These are phyloP conservation scores for thale cress (Arabidopsis thaliana) DNA, from an alignment of 345 rosid genomes.

Conservation along the genomic window TAIR10.1 NC_003076.8:5777501-5778000, in stretches of 20 bases:
- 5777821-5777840: slow-evolving; percentile 15
- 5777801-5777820: slow-evolving; percentile 9
- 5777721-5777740: not conserved
- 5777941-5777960: too few relatives aligned
- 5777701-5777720: slow-evolving; percentile 39
- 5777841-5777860: slow-evolving; percentile 7
- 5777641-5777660: not conserved
- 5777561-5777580: not conserved
- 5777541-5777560: slow-evolving; percentile 8
- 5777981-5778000: too few relatives aligned
- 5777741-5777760: not conserved
- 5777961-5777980: too few relatives aligned
- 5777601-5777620: not conserved
- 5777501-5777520: too few relatives aligned
- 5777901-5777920: too few relatives aligned
- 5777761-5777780: not conserved
- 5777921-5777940: too few relatives aligned
- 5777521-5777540: slow-evolving; percentile 20
- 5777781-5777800: not conserved
- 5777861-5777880: not conserved
- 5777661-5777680: not conserved
- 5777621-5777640: not conserved
- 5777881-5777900: not conserved
- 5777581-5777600: not conserved
- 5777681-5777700: slow-evolving; percentile 28